Percentiles rank a stretch among this genome's conserved stretches.
Conservation (phyloP, 2,329 filamentous ascomycete genomes). For the Orbilia brochopaga region DNA sequence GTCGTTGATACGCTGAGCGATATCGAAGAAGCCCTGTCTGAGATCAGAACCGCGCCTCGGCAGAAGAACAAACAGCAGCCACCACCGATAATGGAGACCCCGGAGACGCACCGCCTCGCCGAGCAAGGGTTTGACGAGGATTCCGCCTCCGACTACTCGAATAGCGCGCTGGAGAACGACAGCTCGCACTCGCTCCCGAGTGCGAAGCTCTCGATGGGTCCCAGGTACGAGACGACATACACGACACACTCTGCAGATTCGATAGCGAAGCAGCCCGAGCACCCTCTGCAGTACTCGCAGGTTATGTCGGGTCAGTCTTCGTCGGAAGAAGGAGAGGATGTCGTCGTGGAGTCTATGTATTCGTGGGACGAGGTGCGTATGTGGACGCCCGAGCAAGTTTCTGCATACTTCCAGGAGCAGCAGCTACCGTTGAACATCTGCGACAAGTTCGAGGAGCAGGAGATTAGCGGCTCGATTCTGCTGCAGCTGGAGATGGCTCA, state of each 20-base stretch:
- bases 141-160: conserved; percentile 55
- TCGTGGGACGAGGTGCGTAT: conserved; percentile 71
- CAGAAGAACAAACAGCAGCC: conserved; percentile 62
- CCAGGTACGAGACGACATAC: conserved; percentile 34
- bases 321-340: conserved; percentile 53
- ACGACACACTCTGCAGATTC: conserved; percentile 35
- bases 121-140: conserved; percentile 52
- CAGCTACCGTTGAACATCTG: conserved; percentile 90
- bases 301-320: conserved; percentile 54
- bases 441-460: conserved; percentile 91
- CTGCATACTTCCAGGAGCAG: conserved; percentile 82
- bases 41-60: conserved; percentile 63
- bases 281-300: conserved; percentile 53
- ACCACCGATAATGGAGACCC: conserved; percentile 54
- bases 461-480: conserved; percentile 91
- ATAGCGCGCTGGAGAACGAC: conserved; percentile 39
- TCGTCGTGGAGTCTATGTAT: conserved; percentile 49
- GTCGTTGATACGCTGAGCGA: conserved; percentile 94
- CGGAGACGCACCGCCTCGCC: conserved; percentile 26
- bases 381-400: conserved; percentile 83
- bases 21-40: conserved; percentile 95
- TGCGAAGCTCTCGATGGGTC: conserved; percentile 22
- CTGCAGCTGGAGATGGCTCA: conserved; percentile 60
- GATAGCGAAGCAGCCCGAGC: conserved; percentile 22
- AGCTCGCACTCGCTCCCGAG: conserved; percentile 34